Base-by-base conservation (phyloP, 164 flowering plant species). In the Akebia trifoliata region DNA sequence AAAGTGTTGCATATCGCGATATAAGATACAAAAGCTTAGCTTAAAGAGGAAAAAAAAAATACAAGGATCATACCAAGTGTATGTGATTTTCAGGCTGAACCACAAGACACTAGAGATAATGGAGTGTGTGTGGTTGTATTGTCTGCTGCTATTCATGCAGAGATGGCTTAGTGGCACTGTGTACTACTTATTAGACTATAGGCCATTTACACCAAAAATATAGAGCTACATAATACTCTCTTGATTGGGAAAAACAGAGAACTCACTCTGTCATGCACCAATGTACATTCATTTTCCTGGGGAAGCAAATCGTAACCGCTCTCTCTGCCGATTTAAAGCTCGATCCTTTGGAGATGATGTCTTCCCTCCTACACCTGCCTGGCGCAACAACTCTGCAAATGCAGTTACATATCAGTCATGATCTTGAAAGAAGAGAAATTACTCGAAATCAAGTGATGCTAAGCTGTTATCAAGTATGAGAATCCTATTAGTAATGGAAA, bases 341-440 rank as follows among this genome's bases (percentile, higher is more conserved):
- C 56, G 68, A 54, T 83, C 82, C 43, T 73, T 77, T 20, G 85
- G 85, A 47, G 85, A 83, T 52, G 74, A 57, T 32, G 74, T 70
- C 61, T 74, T 83, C 21, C 70, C 72, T 34, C 69, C 78, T 18
- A 54, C 72, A 44, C 77, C 76, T 62, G 84, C 77, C 62, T 72
- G 75, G 17, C 89, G 85, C 73, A 76, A 65, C 64, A 74, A 65
- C 58, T 69, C 89, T 81, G 71, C 67, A 52, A 17, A 53, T 18
- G 34, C 28, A 26, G 8, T 37, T 10, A 40, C 6, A 46, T 10
- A 14, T 37, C 25, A 55, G 26, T 36, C 25, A 37, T 26, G 40
- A 22, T 17, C 9, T 36, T 4, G 22, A 25, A 47, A 38, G 17
- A 53, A 6, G 31, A 45, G 30, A 8, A 21, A 32, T 12, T n/a